These are phyloP conservation scores for Erodium maritimum DNA, from an alignment of 345 rosid genomes.

Conservation along the genomic window DNA sequence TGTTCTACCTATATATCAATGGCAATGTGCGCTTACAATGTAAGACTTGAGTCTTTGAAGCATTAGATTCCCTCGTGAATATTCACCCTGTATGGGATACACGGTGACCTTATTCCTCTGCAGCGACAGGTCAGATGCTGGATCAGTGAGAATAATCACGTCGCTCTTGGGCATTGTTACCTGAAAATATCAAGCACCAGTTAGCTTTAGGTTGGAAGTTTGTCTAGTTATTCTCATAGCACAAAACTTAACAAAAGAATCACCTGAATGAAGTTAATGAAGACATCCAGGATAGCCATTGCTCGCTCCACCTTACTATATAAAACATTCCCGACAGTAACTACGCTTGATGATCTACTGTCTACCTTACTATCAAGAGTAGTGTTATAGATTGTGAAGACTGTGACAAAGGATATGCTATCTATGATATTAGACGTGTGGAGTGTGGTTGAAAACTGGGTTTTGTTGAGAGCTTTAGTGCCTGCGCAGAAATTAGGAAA, in stretches of 20 bases:
- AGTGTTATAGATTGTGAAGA: conserved; percentile 56
- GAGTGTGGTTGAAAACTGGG: conserved; percentile 23
- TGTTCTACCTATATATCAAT: conserved; percentile 47
- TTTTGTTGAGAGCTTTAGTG: conserved; percentile 58
- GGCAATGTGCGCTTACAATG: conserved; percentile 77
- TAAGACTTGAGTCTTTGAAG: conserved; percentile 97
- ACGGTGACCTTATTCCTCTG: conserved; percentile 37
- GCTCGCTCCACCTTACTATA: conserved; percentile 61
- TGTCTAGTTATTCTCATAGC: too few species aligned
- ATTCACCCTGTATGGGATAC: conserved; percentile 68
- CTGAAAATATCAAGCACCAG: conserved; percentile 23
- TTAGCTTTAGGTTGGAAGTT: too few species aligned
- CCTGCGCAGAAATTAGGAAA: conserved; percentile 29
- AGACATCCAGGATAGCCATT: conserved; percentile 56
- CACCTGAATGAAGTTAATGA: conserved; percentile 69
- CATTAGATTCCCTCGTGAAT: conserved; percentile 82
- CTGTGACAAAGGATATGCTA: conserved; percentile 52
- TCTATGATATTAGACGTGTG: conserved; percentile 20
- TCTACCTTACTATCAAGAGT: conserved; percentile 19
- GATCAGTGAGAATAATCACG: conserved; percentile 71
- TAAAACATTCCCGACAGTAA: conserved; percentile 61
- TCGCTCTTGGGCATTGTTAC: conserved; percentile 68
- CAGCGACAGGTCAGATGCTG: conserved; percentile 57
- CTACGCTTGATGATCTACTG: conserved; percentile 31
- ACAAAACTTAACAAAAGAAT: background rate